Evolutionary conservation across 345 rosid species (phyloP), one percentile per base, ranked within the genome.

Genomic region (Rubroshorea leprosula): DNA sequence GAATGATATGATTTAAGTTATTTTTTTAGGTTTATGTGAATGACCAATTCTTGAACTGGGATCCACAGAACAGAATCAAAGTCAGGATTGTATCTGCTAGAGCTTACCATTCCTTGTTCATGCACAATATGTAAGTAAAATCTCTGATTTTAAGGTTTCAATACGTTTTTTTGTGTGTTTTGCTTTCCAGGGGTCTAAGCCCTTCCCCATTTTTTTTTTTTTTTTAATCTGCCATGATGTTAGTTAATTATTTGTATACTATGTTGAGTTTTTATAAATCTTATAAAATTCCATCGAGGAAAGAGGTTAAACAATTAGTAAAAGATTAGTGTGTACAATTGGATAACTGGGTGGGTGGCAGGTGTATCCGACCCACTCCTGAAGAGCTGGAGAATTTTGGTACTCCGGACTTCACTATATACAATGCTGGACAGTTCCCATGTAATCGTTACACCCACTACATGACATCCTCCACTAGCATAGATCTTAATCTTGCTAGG

Each of bases 391-490:
- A 89, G 95, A 71, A 80, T 67, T 92, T 92, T 0, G 98, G 98
- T 65, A 89, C 95, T 64, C 98, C 98, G 68, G 98, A 92, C 78
- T 92, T 92, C 83, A 92, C 97, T 55, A 89, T 92, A 54, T 89
- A 86, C 95, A 92, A 92, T 73, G 98, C 98, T 45, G 98, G 98
- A 58, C 90, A 83, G 86, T 92, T 89, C 84, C 96, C 97, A 13
- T 92, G 98, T 79, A 92, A 92, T 58, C 96, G 98, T 70, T 92
- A 81, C 73, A 92, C 98, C 55, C 96, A 92, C 70, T 83, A 92
- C 86, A 92, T 92, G 98, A 92, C 98, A 51, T 86, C 98, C 58
- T 89, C 98, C 18, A 89, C 98, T 76, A 92, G 98, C 80, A 81
- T 92, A 66, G 97, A 92, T 60, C 61, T 92, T 73, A 89, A 92